Base-by-base conservation (phyloP, 2,329 filamentous ascomycete genomes). In the Alternaria sp. region DNA sequence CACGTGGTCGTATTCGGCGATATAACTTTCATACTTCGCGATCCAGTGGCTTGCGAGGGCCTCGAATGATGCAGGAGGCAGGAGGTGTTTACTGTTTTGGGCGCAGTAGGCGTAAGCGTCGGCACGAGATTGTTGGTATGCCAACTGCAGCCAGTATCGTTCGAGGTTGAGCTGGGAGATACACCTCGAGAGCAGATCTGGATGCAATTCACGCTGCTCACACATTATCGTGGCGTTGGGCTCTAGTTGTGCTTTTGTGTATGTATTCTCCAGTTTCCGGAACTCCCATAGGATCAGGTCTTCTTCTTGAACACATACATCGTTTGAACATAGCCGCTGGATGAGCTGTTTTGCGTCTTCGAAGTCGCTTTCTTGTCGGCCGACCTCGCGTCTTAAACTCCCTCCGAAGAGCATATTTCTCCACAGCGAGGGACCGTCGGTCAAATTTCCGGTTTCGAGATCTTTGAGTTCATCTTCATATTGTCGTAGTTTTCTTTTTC, bases 281-380 rank as follows among this genome's bases (percentile, higher is more conserved):
- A 64, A 60, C 12, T 64, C 60, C 59, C 59, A 66, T 8, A 67
- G 22, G 14, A 68, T 64, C 9, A 48, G 5, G n/a, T 63, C 64
- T 9, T 46, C 54, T 1, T 43, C 53, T 14, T 52, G 12, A 12
- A 60, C 48, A 48, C 64, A 65, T 2, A 38, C 12, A 1, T 27
- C 45, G 12, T 57, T 22, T 7, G 58, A 58, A 54, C 64, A 68
- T 2, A 59, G 16, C 8, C 25, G 34, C 14, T 49, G 51, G 5
- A 56, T 12, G 9, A 55, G 43, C 28, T 36, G 12, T 34, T 56
- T 55, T 12, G 64, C 64, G 9, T 46, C 18, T 10, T 55, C 34
- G 4, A 65, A 63, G 18, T 61, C 32, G 4, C 22, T 50, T 16
- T 36, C 14, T 6, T 50, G 30, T 36, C 22, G 30, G 10, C 34